These are phyloP conservation scores for Juglanconis sp. DNA, from an alignment of 2,329 filamentous ascomycete species.

Conservation along the genomic window DNA sequence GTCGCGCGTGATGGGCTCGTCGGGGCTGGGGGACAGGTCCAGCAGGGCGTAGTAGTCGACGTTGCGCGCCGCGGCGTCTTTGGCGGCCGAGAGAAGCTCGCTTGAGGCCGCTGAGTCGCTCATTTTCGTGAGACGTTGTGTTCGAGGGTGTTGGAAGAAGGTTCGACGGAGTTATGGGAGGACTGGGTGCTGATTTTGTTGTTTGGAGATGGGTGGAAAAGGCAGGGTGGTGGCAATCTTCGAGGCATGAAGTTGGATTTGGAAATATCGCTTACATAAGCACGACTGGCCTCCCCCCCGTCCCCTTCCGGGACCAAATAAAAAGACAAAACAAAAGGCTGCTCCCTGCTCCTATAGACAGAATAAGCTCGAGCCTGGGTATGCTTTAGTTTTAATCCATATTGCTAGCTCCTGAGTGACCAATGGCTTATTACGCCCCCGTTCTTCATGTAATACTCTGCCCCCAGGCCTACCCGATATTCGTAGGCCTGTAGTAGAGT, in stretches of 20 bases:
- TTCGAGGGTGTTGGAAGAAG: not conserved
- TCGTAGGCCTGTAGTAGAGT: too few relatives aligned
- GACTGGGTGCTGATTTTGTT: not conserved
- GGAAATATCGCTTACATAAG: not conserved
- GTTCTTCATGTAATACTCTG: too few relatives aligned
- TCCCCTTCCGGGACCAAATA: not conserved
- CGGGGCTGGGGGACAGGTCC: constrained; percentile 50
- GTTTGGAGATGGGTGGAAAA: not conserved
- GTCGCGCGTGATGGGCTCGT: constrained; percentile 62
- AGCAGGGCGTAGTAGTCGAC: constrained; percentile 78
- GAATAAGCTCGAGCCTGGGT: too few relatives aligned
- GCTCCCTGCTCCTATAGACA: too few relatives aligned
- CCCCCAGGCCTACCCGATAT: too few relatives aligned
- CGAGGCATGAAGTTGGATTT: not conserved
- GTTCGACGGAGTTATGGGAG: not conserved
- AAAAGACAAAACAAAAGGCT: too few relatives aligned
- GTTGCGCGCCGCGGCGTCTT: constrained; percentile 58
- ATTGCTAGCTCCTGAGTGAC: too few relatives aligned
- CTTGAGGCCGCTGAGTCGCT: constrained; percentile 28
- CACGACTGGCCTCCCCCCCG: too few relatives aligned
- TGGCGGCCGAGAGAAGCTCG: constrained; percentile 51
- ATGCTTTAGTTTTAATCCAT: too few relatives aligned
- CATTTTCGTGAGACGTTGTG: not conserved
- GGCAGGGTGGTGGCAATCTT: not conserved
- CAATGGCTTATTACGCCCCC: too few relatives aligned